Evolutionary conservation across 208 protist genomes (phyloP).

Genomic region (Leishmania mexicana): DNA sequence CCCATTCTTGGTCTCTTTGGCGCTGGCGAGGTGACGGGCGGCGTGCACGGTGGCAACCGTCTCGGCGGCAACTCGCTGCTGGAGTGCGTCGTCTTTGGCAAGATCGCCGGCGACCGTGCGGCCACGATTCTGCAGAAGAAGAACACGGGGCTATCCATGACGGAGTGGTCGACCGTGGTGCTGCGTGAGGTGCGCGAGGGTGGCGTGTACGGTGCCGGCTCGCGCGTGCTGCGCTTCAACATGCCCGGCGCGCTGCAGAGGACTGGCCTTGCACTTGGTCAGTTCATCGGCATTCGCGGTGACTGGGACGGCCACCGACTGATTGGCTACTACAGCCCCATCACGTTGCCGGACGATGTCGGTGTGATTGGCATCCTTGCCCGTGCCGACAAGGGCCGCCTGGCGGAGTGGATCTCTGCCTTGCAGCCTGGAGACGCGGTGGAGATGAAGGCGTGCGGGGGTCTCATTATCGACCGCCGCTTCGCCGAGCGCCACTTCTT

Average conservation of each 20-base stretch:
- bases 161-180: constrained; percentile 49
- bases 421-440: constrained; percentile 73
- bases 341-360: constrained; percentile 70
- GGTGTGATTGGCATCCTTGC: constrained; percentile 72
- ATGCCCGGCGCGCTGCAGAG: constrained; percentile 71
- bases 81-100: constrained; percentile 72
- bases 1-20: constrained; percentile 93
- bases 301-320: constrained; percentile 56
- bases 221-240: constrained; percentile 67
- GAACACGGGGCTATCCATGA: constrained; percentile 42
- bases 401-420: constrained; percentile 61
- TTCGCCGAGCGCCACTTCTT: constrained; percentile 49
- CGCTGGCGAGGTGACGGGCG: constrained; percentile 96
- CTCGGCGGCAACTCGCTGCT: constrained; percentile 97
- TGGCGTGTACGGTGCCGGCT: constrained; percentile 49
- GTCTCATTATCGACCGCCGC: constrained; percentile 53
- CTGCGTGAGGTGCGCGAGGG: constrained; percentile 52
- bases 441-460: constrained; percentile 79
- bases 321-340: constrained; percentile 75
- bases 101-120: constrained; percentile 77
- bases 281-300: constrained; percentile 73
- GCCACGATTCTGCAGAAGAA: constrained; percentile 67
- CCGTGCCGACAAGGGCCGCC: constrained; percentile 51
- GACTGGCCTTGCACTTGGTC: constrained; percentile 69
- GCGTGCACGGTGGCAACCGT: constrained; percentile 96